These are phyloP conservation scores for Hypoxylon sp. DNA, from an alignment of 2,329 filamentous ascomycete species.

Conservation along the genomic window DNA sequence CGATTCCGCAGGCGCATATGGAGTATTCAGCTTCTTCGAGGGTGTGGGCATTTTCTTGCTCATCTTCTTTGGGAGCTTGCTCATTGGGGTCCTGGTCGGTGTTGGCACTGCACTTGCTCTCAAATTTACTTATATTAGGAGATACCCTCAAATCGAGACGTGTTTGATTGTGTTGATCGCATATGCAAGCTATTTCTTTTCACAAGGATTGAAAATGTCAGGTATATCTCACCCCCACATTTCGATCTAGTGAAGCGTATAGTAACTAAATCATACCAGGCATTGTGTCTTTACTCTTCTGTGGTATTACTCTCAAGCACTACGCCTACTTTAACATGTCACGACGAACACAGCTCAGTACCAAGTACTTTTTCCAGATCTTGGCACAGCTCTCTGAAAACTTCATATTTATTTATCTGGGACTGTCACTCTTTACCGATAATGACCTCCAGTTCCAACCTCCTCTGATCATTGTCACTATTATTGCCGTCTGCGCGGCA, in stretches of 20 bases:
- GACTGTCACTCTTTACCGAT: slow-evolving; percentile 94
- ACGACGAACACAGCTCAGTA: slow-evolving; percentile 94
- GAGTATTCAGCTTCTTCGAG: slow-evolving; percentile 87
- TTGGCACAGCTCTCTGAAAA: slow-evolving; percentile 97
- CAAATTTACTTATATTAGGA: slow-evolving; percentile 93
- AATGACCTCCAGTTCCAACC: slow-evolving; percentile 91
- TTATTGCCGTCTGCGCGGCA: slow-evolving; percentile 91
- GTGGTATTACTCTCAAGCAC: slow-evolving; percentile 97
- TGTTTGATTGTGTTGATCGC: slow-evolving; percentile 94
- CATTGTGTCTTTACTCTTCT: slow-evolving; percentile 97
- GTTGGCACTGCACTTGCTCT: slow-evolving; percentile 88
- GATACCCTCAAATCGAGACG: slow-evolving; percentile 96
- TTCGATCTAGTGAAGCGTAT: not conserved
- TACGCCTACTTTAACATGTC: slow-evolving; percentile 99
- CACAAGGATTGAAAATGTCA: slow-evolving; percentile 95
- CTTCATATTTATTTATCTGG: slow-evolving; percentile 99
- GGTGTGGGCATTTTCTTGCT: slow-evolving; percentile 94
- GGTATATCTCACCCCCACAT: slow-evolving; percentile 70
- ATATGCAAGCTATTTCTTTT: slow-evolving; percentile 98
- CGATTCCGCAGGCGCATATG: slow-evolving; percentile 78
- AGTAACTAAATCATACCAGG: slow-evolving; percentile 64
- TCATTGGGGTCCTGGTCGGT: slow-evolving; percentile 90
- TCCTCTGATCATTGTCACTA: slow-evolving; percentile 92
- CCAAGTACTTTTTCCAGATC: slow-evolving; percentile 97
- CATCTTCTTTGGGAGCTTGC: slow-evolving; percentile 93